Percentiles rank a stretch among this genome's conserved stretches.
Evolutionary conservation across 2,329 filamentous ascomycete species (phyloP).

Genomic region (Diaporthe sp.): DNA sequence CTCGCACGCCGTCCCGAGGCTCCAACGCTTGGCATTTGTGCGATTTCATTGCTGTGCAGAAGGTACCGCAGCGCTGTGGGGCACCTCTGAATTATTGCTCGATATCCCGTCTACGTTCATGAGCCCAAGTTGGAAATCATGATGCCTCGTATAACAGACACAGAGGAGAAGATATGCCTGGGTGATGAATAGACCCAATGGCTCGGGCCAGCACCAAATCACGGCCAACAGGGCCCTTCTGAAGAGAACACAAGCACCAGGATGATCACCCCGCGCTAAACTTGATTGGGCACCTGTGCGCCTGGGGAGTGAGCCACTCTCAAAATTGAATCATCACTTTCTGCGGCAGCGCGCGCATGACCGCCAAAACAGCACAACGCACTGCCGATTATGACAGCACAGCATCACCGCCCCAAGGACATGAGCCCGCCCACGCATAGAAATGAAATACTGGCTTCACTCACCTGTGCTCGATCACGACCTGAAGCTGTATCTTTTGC

Average conservation of each 20-base stretch:
- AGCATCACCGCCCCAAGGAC: slow-evolving; percentile 4
- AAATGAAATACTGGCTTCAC: neutral
- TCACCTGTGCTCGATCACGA: neutral
- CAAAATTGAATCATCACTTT: slow-evolving; percentile 29
- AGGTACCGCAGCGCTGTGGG: too few relatives aligned
- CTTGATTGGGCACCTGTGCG: slow-evolving; percentile 17
- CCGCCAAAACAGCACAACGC: neutral
- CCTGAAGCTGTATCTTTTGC: neutral
- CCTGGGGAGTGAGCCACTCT: neutral
- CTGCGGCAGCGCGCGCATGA: neutral
- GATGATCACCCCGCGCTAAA: slow-evolving; percentile 13
- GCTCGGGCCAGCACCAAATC: neutral
- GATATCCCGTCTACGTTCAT: neutral
- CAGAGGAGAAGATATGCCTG: neutral
- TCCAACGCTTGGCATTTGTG: neutral
- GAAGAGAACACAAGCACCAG: neutral
- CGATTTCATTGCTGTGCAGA: neutral
- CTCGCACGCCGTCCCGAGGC: neutral
- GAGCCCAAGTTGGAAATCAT: neutral
- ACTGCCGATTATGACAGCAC: neutral
- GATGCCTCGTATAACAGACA: neutral
- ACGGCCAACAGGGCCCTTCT: neutral
- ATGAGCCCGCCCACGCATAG: neutral
- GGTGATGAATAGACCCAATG: neutral
- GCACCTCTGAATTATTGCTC: neutral